Evolutionary conservation across 1,284 basidiomycete species (phyloP).

Genomic region (Cryptococcus floricola): DNA sequence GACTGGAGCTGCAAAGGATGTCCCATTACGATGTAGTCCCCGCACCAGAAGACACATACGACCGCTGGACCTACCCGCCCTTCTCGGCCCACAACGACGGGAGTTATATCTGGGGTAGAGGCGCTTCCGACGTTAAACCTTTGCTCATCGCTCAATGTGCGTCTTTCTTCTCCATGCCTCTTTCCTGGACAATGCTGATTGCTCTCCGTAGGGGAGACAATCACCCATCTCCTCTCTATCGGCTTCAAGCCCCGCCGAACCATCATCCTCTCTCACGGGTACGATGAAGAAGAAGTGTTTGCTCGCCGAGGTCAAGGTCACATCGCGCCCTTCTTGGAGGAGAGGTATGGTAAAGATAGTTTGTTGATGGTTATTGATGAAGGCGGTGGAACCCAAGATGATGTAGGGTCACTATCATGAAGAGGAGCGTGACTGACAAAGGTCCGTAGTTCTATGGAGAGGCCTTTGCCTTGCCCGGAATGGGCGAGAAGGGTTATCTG

Average conservation of each 20-base stretch:
- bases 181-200: too few species aligned
- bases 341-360: conserved; percentile 44
- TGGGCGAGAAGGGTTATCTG: conserved; percentile 47
- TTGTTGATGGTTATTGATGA: conserved; percentile 50
- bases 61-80: conserved; percentile 46
- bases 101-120: conserved; percentile 46
- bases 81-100: conserved; percentile 47
- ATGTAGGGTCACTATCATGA: conserved; percentile 18
- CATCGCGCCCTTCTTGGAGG: conserved; percentile 44
- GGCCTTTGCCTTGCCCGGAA: conserved; percentile 39
- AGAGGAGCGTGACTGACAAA: background rate
- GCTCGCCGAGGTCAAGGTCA: conserved; percentile 45
- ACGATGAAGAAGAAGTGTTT: conserved; percentile 47
- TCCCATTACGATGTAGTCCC: conserved; percentile 50
- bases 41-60: conserved; percentile 37
- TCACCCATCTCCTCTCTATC: conserved; percentile 39
- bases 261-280: conserved; percentile 45
- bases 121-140: conserved; percentile 46
- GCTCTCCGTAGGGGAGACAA: conserved; percentile 32
- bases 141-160: conserved; percentile 50
- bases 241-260: conserved; percentile 44
- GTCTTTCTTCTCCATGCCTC: conserved; percentile 11
- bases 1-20: conserved; percentile 24
- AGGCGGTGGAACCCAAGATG: conserved; percentile 35
- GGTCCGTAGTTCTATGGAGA: conserved; percentile 34